A percentile compares a stretch with the other conserved stretches of the same genome.
These are phyloP conservation scores for Immersiporthe knoxdaviesiana DNA, from an alignment of 2,329 filamentous ascomycete genomes.

Conservation along the genomic window DNA sequence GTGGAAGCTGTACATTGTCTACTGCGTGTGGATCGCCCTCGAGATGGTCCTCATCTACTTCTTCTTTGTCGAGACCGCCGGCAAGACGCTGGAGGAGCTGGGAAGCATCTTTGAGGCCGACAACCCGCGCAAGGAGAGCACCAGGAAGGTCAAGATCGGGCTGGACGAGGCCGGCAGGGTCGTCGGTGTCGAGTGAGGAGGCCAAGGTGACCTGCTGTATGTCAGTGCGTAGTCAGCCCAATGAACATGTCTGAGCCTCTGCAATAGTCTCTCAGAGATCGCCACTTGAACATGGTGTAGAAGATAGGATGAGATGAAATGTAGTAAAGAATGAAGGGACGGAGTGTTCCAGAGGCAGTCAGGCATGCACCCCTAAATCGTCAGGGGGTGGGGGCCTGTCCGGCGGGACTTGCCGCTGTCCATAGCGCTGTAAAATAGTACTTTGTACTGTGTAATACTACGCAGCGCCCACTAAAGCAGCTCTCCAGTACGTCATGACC, in stretches of 20 bases:
- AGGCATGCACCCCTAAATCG: background rate
- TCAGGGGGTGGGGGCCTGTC: background rate
- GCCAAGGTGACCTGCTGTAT: background rate
- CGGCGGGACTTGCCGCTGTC: background rate
- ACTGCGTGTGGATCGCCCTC: constrained; percentile 47
- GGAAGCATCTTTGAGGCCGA: constrained; percentile 23
- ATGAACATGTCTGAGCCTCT: too few relatives aligned
- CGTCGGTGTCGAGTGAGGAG: constrained; percentile 20
- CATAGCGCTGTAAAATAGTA: background rate
- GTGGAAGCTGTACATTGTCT: constrained; percentile 56
- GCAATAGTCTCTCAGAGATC: too few relatives aligned
- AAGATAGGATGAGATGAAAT: too few relatives aligned
- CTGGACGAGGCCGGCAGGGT: constrained; percentile 27
- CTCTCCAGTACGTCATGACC: background rate
- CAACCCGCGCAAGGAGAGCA: constrained; percentile 26
- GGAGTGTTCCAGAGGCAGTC: too few relatives aligned
- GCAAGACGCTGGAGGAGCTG: constrained; percentile 34
- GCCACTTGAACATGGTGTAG: too few relatives aligned
- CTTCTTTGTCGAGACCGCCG: constrained; percentile 52
- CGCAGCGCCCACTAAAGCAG: background rate
- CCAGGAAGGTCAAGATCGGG: constrained; percentile 25
- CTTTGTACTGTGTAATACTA: background rate
- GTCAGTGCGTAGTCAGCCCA: background rate
- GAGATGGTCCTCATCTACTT: constrained; percentile 49
- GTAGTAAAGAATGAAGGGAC: too few relatives aligned